A percentile compares a stretch with the other conserved stretches of the same genome.
Conservation (phyloP, 768 basidiomycete species). For the Hypsizygus marmoreus region DNA sequence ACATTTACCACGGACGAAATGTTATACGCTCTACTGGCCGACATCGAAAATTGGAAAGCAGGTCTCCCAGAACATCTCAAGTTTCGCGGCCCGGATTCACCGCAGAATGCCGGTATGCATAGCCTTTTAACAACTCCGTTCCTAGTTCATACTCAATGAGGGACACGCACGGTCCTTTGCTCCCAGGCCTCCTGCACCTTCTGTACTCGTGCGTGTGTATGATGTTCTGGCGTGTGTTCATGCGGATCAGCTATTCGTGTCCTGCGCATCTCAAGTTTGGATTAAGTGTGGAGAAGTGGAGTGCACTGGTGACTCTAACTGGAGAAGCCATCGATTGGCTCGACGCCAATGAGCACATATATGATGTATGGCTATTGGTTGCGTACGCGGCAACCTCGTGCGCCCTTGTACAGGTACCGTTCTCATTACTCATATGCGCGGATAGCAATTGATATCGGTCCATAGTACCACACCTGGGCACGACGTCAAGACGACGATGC, state of each 20-base stretch:
- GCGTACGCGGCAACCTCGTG: constrained; percentile 88
- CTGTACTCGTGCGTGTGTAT: constrained; percentile 89
- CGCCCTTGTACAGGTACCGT: constrained; percentile 83
- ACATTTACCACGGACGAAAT: constrained; percentile 83
- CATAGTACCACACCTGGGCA: constrained; percentile 92
- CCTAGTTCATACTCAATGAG: background rate
- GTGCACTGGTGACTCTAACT: constrained; percentile 67
- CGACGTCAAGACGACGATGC: constrained; percentile 78
- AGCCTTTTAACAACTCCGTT: background rate
- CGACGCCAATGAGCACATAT: constrained; percentile 72
- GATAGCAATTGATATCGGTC: constrained; percentile 6
- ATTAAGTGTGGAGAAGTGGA: constrained; percentile 81
- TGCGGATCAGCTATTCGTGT: constrained; percentile 93
- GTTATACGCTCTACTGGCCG: constrained; percentile 60
- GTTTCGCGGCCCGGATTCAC: constrained; percentile 71
- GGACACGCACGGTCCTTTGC: constrained; percentile 8
- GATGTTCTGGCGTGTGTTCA: constrained; percentile 98
- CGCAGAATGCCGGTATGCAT: constrained; percentile 65
- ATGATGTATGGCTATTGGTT: constrained; percentile 86
- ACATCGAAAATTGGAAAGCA: constrained; percentile 77
- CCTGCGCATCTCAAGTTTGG: constrained; percentile 89
- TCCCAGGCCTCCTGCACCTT: constrained; percentile 80
- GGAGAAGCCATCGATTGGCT: constrained; percentile 90
- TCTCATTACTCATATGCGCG: constrained; percentile 4
- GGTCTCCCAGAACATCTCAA: constrained; percentile 76